Evolutionary conservation across 1,284 basidiomycete genomes (phyloP).

Genomic region (Apiotrichum laibachii): DNA sequence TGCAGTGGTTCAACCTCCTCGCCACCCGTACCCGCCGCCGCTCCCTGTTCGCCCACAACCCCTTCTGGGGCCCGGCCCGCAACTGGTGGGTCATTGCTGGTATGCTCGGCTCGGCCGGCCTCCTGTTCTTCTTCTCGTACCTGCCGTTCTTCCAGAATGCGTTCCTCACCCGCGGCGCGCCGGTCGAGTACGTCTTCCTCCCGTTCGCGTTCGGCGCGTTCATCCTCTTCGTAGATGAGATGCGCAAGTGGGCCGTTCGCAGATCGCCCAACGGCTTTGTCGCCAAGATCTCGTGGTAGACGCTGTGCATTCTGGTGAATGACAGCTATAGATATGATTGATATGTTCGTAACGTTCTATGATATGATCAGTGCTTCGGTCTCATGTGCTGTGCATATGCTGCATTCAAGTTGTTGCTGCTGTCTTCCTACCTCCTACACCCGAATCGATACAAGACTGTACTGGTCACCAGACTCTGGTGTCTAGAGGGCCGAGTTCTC

Average conservation of each 20-base stretch:
- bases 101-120: conserved; percentile 53
- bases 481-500: conserved; percentile 1
- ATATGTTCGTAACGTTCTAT: neutral
- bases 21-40: conserved; percentile 57
- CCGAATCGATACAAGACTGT: too few relatives aligned
- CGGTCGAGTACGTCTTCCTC: conserved; percentile 57
- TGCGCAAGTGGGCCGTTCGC: conserved; percentile 51
- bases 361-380: neutral
- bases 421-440: too few relatives aligned
- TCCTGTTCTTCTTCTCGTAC: conserved; percentile 60
- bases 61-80: conserved; percentile 40
- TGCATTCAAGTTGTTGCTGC: too few relatives aligned
- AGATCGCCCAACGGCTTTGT: conserved; percentile 47
- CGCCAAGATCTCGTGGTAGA: conserved; percentile 52
- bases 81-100: conserved; percentile 57
- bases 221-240: conserved; percentile 50
- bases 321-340: too few relatives aligned
- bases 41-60: conserved; percentile 55
- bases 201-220: conserved; percentile 52
- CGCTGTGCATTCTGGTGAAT: neutral
- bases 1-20: conserved; percentile 64
- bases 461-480: neutral
- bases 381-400: too few relatives aligned
- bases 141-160: conserved; percentile 59
- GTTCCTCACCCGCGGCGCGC: conserved; percentile 59